A percentile compares a stretch with the other conserved stretches of the same genome.
phyloP scores from a whole-genome alignment of 202 grass and related monocot genomes.

The Tripidium arundinaceum region DNA sequence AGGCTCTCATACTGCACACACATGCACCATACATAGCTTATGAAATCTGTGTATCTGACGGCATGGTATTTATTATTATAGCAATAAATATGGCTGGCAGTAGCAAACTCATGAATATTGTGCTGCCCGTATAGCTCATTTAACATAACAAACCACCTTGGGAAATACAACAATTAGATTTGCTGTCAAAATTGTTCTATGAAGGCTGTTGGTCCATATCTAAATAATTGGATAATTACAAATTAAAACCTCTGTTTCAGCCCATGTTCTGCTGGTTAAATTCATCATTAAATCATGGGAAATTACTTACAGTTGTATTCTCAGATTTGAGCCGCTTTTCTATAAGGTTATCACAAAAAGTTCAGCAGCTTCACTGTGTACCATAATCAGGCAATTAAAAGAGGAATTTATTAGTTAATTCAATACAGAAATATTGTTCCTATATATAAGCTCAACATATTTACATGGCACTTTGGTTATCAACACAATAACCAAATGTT shows the following conservation, averaged over 20 bases:
- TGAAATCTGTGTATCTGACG: too few species aligned
- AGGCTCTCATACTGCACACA: too few species aligned
- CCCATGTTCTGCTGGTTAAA: slow-evolving; percentile 19
- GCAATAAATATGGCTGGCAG: too few species aligned
- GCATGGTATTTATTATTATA: too few species aligned
- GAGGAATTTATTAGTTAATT: slow-evolving; percentile 21
- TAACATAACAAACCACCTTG: slow-evolving; percentile 66
- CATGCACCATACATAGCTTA: too few species aligned
- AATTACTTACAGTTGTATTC: slow-evolving; percentile 84
- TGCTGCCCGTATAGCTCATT: too few species aligned
- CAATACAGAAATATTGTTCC: slow-evolving; percentile 19
- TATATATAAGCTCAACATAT: not conserved
- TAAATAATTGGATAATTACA: slow-evolving; percentile 30
- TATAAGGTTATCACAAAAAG: slow-evolving; percentile 81
- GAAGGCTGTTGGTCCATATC: slow-evolving; percentile 99
- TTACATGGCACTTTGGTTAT: not conserved
- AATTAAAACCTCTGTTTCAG: not conserved
- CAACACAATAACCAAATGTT: slow-evolving; percentile 2
- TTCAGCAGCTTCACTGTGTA: slow-evolving; percentile 76
- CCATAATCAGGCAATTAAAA: slow-evolving; percentile 29
- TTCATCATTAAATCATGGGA: slow-evolving; percentile 6
- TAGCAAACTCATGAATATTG: too few species aligned
- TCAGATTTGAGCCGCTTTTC: slow-evolving; percentile 91
- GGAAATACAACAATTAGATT: slow-evolving; percentile 94
- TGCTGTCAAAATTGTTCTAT: slow-evolving; percentile 95